phyloP scores from a whole-genome alignment of 129 eudicot genomes.

The Flaveria sonorensis region DNA sequence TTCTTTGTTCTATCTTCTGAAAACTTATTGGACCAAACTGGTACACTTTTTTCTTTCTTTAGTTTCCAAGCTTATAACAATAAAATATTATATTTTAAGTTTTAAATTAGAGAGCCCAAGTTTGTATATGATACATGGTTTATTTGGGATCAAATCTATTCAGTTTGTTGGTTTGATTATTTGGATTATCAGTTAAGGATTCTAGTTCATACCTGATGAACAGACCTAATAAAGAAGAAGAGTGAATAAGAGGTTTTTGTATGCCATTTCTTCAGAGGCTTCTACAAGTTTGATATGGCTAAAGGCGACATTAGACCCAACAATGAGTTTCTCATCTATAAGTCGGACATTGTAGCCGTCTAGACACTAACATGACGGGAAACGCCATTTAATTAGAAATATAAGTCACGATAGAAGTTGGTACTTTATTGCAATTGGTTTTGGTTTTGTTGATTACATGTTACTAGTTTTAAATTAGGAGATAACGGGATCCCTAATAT shows the following conservation, averaged over 20 bases:
- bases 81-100: not conserved
- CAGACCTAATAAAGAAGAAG: not conserved
- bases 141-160: not conserved
- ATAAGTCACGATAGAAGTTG: not conserved
- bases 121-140: slow-evolving; percentile 2
- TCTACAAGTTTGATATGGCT: slow-evolving; percentile 8
- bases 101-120: not conserved
- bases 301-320: not conserved
- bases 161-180: not conserved
- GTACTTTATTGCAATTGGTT: not conserved
- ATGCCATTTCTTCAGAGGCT: not conserved
- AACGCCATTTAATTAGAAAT: not conserved
- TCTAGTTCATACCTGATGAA: not conserved
- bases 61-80: not conserved
- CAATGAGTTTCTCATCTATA: too few relatives aligned
- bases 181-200: not conserved
- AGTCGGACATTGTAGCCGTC: slow-evolving; percentile 9
- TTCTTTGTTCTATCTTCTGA: too few relatives aligned
- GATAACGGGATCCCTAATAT: not conserved
- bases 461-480: not conserved
- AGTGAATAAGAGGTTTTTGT: not conserved
- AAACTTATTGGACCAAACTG: too few relatives aligned
- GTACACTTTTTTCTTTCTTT: not conserved
- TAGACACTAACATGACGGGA: not conserved
- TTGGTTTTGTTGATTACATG: slow-evolving; percentile 2